These are phyloP conservation scores for Vicia sativa DNA, from an alignment of 306 rosid species.

Conservation along the genomic window DNA sequence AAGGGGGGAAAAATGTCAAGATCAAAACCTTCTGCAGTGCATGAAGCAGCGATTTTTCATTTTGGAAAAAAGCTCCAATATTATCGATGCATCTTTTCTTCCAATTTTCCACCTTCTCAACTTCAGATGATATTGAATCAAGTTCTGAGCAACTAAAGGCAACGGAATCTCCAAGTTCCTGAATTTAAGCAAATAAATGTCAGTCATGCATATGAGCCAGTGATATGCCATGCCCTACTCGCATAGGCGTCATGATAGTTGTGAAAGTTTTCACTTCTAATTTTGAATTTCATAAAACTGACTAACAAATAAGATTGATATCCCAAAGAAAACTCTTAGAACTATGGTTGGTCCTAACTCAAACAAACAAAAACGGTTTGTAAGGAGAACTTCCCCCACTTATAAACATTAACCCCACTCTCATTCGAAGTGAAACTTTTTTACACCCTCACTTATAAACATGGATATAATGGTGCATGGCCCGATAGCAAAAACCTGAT, in stretches of 20 bases:
- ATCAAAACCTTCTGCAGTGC: slow-evolving; percentile 67
- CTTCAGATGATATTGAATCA: slow-evolving; percentile 66
- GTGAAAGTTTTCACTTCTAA: slow-evolving; percentile 33
- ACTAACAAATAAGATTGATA: slow-evolving; percentile 6
- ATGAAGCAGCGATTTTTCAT: slow-evolving; percentile 55
- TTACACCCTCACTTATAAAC: no score
- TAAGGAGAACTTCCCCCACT: no score
- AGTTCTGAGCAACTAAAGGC: slow-evolving; percentile 78
- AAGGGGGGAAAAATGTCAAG: slow-evolving; percentile 31
- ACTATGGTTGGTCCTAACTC: no score
- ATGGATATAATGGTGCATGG: no score
- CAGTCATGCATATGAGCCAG: slow-evolving; percentile 27
- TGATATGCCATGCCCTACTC: slow-evolving; percentile 26
- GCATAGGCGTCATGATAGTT: slow-evolving; percentile 21
- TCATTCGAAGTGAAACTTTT: no score
- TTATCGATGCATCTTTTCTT: slow-evolving; percentile 57
- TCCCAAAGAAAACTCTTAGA: background rate
- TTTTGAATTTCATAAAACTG: slow-evolving; percentile 9
- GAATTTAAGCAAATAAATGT: slow-evolving; percentile 44
- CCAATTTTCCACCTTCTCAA: slow-evolving; percentile 89
- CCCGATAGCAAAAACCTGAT: no score
- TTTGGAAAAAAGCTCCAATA: slow-evolving; percentile 50
- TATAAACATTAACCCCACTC: no score
- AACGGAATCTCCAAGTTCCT: slow-evolving; percentile 68
- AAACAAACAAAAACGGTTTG: no score